Conservation (phyloP, 257 asterid genomes). For the Penstemon eatonii region DNA sequence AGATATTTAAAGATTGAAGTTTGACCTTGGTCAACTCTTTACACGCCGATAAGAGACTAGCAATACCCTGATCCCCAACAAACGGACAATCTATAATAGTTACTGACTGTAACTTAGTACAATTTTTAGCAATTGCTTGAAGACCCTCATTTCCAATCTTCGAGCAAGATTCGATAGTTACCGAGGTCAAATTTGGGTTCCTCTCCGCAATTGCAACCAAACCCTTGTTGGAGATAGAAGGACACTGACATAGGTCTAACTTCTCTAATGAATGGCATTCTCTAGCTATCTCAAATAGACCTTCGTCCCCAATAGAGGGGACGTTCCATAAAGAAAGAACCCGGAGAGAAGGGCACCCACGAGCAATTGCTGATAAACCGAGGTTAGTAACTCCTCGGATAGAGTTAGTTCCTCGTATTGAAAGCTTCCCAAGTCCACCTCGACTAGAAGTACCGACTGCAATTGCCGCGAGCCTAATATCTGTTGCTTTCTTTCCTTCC, state of each 20-base stretch:
- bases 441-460: constrained; percentile 88
- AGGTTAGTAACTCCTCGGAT: constrained; percentile 56
- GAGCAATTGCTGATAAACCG: constrained; percentile 79
- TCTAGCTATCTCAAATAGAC: constrained; percentile 73
- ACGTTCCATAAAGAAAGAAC: constrained; percentile 78
- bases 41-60: constrained; percentile 52
- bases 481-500: constrained; percentile 94
- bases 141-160: constrained; percentile 70
- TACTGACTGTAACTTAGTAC: constrained; percentile 64
- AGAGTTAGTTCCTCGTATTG: constrained; percentile 65
- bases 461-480: constrained; percentile 80
- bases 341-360: constrained; percentile 82
- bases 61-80: constrained; percentile 83
- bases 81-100: constrained; percentile 72
- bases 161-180: constrained; percentile 72
- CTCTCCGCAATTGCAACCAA: constrained; percentile 64
- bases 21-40: constrained; percentile 61
- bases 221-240: constrained; percentile 66
- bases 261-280: constrained; percentile 75
- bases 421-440: constrained; percentile 94
- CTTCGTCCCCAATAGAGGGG: constrained; percentile 67
- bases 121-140: constrained; percentile 56
- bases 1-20: constrained; percentile 63
- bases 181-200: constrained; percentile 57
- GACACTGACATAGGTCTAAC: constrained; percentile 78